These are phyloP conservation scores for Atractiella rhizophila DNA, from an alignment of 768 basidiomycete species.

Conservation along the genomic window DNA sequence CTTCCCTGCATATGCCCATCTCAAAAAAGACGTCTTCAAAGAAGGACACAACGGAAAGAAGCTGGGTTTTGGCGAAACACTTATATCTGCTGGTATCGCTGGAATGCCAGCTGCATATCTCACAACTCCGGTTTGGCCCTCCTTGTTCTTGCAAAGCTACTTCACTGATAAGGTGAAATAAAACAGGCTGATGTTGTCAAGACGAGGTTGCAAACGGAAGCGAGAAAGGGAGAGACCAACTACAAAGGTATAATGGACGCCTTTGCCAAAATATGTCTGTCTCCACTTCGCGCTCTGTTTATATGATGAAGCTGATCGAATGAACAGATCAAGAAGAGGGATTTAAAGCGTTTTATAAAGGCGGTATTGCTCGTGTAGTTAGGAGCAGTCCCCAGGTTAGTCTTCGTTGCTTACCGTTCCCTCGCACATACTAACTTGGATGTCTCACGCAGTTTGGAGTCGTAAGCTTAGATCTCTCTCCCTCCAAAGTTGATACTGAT, in stretches of 20 bases:
- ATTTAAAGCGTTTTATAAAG: conserved; percentile 69
- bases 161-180: neutral
- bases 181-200: conserved; percentile 64
- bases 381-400: conserved; percentile 59
- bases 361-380: conserved; percentile 61
- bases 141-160: neutral
- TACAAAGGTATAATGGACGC: conserved; percentile 80
- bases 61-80: conserved; percentile 67
- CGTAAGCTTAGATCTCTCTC: conserved; percentile 6
- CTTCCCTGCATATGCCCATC: conserved; percentile 26
- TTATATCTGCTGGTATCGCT: conserved; percentile 55
- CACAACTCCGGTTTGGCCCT: conserved; percentile 40
- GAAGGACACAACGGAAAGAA: conserved; percentile 91
- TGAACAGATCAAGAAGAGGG: conserved; percentile 73
- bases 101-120: conserved; percentile 42
- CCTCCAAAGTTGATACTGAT: conserved; percentile 15
- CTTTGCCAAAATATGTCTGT: conserved; percentile 65
- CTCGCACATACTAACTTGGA: too few species aligned
- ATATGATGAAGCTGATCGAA: neutral
- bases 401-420: conserved; percentile 57
- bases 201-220: conserved; percentile 82
- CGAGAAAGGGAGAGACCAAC: conserved; percentile 62
- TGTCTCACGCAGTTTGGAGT: too few species aligned
- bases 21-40: conserved; percentile 79
- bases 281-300: conserved; percentile 7